Base-by-base conservation (phyloP, 495 filamentous ascomycete species). In the Podospora pseudopauciseta region DNA sequence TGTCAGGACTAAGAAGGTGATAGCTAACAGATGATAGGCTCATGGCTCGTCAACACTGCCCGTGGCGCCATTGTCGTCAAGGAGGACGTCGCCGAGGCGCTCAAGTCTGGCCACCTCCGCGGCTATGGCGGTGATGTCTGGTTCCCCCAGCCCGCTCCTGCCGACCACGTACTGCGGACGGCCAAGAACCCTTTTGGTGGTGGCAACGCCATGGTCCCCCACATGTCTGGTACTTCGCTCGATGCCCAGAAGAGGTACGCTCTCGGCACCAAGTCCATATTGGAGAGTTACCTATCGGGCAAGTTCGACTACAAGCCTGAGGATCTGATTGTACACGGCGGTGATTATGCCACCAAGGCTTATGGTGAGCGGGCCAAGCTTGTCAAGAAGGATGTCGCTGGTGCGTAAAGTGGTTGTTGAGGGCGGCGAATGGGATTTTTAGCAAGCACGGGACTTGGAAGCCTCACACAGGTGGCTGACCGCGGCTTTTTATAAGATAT, bases 1-100 rank as follows among this genome's bases (percentile, higher is more conserved):
- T 30, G 60, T 39, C 16, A 68, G 60, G 71, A 71, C 70, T 65
- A 71, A 32, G 9, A 49, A 13, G 13, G 15, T 13, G 9, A 16
- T 49, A 13, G 39, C 39, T 49, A 49, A 49, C 39, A 5, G 26
- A 55, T 3, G 3, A 20, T 66, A 91, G 90, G 92, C 71, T 89
- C 92, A 59, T 98, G 94, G 94, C 90, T 99, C 76, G 84, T 99
- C 82, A 99, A 99, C 88, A 99, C 95, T 28, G 95, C 95, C 64
- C 95, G 95, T 79, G 95, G 95, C 72, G 95, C 95, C 78, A 99
- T 99, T 76, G 95, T 99, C 68, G 95, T 97, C 78, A 99, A 99
- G 88, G 94, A 98, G 82, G 95, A 97, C 75, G 95, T 99, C 59
- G 95, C 95, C 60, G 94, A 92, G 63, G 95, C 95, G 30, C 87